Evolutionary conservation across 2,329 filamentous ascomycete species (phyloP), one percentile per base, ranked within the genome.

Genomic region (Apiospora koreana): DNA sequence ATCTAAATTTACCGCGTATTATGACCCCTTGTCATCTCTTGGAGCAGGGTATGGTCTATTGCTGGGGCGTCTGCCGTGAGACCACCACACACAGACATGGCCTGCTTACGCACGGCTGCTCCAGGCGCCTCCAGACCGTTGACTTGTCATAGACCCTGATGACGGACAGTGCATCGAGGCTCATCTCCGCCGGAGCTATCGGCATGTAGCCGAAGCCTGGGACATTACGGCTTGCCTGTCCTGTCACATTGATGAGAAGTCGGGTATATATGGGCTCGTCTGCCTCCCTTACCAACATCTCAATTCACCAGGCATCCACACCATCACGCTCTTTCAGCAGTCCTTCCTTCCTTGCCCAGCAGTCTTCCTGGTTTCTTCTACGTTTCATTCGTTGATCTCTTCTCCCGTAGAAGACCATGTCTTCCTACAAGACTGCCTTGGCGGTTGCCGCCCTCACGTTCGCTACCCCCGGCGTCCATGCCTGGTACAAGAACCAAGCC

Each of bases 401-500:
- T 71, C 50, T 68, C 69, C 73, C 65, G 70, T 65, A 50, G 75
- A 69, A 73, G 72, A 71, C 46, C 71, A 83, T 83, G 81, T 73
- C 80, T 71, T 72, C 75, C 38, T 71, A 79, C 68, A 77, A 76
- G 72, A 75, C 78, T 64, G 23, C 82, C 68, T 78, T 79, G 72
- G 81, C 81, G 66, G 73, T 81, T 70, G 82, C 80, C 76, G 81
- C 81, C 23, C 75, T 83, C 68, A 77, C 82, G 65, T 72, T 86
- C 71, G 73, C 81, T 69, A 69, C 69, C 7, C 77, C 78, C 38
- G 72, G 75, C 68, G 80, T 80, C 58, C 77, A 80, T 25, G 85
- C 84, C 58, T 82, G 79, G 79, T 82, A 84, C 73, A 75, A 82
- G 62, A 80, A 85, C 71, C 79, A 85, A 9, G 85, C 85, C 23